These are phyloP conservation scores for Xanthoceras sorbifolium DNA, from an alignment of 345 rosid species.

Conservation along the genomic window DNA sequence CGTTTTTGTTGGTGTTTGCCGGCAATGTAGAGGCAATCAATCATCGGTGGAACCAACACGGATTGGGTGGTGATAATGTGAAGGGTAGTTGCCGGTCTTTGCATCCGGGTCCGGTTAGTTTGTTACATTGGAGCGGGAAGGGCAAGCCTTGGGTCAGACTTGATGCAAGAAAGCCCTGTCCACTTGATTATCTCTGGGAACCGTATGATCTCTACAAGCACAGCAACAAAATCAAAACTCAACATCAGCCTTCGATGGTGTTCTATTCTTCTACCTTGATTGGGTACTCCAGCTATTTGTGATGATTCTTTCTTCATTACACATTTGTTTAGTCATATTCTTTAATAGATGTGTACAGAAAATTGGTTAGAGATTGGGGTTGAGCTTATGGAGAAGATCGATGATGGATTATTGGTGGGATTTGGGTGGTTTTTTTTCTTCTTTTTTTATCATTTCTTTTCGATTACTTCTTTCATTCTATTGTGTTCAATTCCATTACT, in stretches of 20 bases:
- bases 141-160: slow-evolving; percentile 96
- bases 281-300: slow-evolving; percentile 45
- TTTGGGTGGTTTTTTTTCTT: neutral
- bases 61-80: slow-evolving; percentile 92
- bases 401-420: neutral
- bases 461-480: slow-evolving; percentile 3
- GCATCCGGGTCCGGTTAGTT: slow-evolving; percentile 88
- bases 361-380: slow-evolving; percentile 4
- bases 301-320: slow-evolving; percentile 23
- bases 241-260: slow-evolving; percentile 24
- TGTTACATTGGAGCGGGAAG: slow-evolving; percentile 98
- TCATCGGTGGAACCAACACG: slow-evolving; percentile 95
- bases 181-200: slow-evolving; percentile 77
- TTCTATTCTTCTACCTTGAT: slow-evolving; percentile 31
- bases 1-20: slow-evolving; percentile 80
- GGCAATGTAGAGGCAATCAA: slow-evolving; percentile 81
- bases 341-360: slow-evolving; percentile 21
- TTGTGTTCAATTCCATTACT: slow-evolving; percentile 20
- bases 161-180: slow-evolving; percentile 75
- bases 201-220: slow-evolving; percentile 68
- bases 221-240: slow-evolving; percentile 28
- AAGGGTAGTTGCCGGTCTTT: slow-evolving; percentile 78
- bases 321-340: slow-evolving; percentile 9
- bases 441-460: neutral
- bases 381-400: neutral